Conservation (phyloP, 1,284 basidiomycete genomes). For the Leccinum huronense region DNA sequence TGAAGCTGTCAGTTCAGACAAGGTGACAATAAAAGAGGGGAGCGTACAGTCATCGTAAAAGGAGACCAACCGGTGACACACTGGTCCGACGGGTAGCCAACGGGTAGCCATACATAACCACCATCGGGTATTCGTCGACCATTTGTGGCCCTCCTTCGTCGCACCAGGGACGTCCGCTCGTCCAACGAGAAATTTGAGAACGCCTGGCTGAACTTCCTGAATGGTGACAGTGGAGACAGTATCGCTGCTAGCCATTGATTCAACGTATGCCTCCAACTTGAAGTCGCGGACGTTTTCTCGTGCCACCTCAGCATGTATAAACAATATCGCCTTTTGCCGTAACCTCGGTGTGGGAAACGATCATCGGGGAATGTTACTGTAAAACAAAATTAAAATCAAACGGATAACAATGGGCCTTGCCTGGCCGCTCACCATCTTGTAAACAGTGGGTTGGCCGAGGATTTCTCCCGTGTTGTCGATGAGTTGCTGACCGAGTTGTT, state of each 20-base stretch:
- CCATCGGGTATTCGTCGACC: constrained; percentile 54
- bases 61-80: too few relatives aligned
- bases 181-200: constrained; percentile 64
- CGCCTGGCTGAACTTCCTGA: constrained; percentile 95
- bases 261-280: constrained; percentile 98
- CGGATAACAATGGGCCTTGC: not conserved
- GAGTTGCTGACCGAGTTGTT: constrained; percentile 95
- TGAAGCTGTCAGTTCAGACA: too few relatives aligned
- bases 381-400: constrained; percentile 5
- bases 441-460: constrained; percentile 76
- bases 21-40: too few relatives aligned
- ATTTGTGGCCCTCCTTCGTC: too few relatives aligned
- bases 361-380: constrained; percentile 97
- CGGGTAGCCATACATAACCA: too few relatives aligned
- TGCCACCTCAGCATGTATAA: constrained; percentile 91
- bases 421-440: constrained; percentile 81
- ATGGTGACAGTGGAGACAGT: constrained; percentile 85
- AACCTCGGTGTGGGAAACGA: constrained; percentile 91
- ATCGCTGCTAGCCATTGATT: constrained; percentile 97
- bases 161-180: too few relatives aligned
- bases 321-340: constrained; percentile 92
- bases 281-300: constrained; percentile 93
- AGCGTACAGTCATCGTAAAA: too few relatives aligned
- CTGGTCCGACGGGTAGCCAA: too few relatives aligned
- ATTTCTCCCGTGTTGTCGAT: constrained; percentile 93